Conservation (phyloP, 2,329 filamentous ascomycete genomes). For the Aspergillus melleus region DNA sequence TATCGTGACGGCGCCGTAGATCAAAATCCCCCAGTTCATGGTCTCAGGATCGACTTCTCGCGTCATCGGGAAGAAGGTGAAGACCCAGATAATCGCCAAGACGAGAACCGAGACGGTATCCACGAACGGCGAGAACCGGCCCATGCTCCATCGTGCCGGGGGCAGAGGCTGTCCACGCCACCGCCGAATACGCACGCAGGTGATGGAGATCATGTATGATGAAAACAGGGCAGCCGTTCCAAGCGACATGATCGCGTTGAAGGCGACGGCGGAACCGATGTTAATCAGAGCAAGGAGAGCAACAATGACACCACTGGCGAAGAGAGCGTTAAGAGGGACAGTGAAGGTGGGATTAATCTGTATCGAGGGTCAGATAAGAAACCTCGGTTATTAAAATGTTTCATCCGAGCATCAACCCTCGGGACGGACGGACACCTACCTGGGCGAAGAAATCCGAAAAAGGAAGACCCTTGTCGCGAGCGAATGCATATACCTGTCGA, state of each 20-base stretch:
- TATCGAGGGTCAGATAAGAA: too few species aligned
- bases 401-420: too few species aligned
- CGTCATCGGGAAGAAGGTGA: conserved; percentile 30
- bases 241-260: background rate
- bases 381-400: too few species aligned
- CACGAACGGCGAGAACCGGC: conserved; percentile 38
- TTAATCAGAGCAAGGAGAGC: conserved; percentile 49
- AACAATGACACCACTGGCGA: conserved; percentile 29
- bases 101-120: conserved; percentile 36
- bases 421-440: too few species aligned
- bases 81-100: conserved; percentile 22
- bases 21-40: conserved; percentile 32
- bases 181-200: conserved; percentile 49
- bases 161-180: conserved; percentile 33
- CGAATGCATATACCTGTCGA: conserved; percentile 46
- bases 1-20: conserved; percentile 27
- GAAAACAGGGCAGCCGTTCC: conserved; percentile 26
- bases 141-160: conserved; percentile 34
- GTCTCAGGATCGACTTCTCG: conserved; percentile 14
- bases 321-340: conserved; percentile 35
- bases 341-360: conserved; percentile 42
- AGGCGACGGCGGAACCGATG: conserved; percentile 44
- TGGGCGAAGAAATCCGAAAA: conserved; percentile 25
- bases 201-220: conserved; percentile 54
- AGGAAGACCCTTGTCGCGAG: conserved; percentile 42